Percentiles rank a stretch among this genome's conserved stretches.
Conservation (phyloP, 257 asterid genomes). For the Jasminum sambac region DNA sequence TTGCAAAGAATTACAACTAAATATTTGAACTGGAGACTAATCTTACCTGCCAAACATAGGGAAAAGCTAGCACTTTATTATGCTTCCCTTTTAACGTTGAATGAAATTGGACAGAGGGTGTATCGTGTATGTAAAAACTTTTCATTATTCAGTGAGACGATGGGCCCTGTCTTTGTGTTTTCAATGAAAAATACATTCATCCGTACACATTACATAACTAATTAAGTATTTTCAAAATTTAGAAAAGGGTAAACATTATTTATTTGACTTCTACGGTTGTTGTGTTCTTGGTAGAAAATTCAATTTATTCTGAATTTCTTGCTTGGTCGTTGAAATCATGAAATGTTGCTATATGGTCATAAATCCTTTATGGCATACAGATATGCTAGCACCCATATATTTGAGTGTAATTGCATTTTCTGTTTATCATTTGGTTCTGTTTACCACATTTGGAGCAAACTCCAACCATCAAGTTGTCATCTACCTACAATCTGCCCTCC, state of each 20-base stretch:
- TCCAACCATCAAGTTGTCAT: conserved; percentile 10
- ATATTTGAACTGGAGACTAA: background rate
- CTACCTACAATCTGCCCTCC: background rate
- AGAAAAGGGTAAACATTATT: background rate
- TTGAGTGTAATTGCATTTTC: background rate
- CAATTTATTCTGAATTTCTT: background rate
- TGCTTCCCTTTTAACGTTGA: background rate
- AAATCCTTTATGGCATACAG: background rate
- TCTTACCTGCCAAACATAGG: background rate
- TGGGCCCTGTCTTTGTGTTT: background rate
- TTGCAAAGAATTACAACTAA: background rate
- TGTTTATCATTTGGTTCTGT: background rate
- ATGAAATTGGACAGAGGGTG: background rate
- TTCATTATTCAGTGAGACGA: background rate
- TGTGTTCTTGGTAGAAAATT: background rate
- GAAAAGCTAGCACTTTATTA: too few relatives aligned
- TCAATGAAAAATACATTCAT: background rate
- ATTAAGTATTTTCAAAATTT: background rate
- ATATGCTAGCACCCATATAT: background rate
- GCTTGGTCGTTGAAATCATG: background rate
- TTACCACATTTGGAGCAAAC: background rate
- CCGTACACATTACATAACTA: background rate
- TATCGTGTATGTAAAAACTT: background rate
- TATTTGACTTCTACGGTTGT: background rate
- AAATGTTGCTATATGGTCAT: background rate